phyloP scores from a whole-genome alignment of 805 yeast genomes.

The Monosporozyma yasuniensis region DNA sequence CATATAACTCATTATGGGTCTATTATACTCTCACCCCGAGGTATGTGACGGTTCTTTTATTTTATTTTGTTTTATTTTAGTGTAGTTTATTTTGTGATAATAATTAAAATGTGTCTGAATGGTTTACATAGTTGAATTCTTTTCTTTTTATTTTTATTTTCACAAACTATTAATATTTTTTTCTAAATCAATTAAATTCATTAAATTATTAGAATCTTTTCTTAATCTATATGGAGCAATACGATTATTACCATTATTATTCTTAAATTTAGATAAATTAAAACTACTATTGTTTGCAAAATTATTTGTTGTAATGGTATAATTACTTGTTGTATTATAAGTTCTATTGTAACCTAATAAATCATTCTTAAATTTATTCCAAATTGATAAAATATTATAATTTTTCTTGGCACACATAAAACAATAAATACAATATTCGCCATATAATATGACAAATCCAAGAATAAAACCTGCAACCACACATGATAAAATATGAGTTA shows the following conservation, averaged over 20 bases:
- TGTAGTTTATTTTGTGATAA: too few species aligned
- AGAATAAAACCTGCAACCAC: conserved; percentile 59
- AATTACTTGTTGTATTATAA: background rate
- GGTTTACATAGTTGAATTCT: too few species aligned
- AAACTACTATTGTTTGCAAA: background rate
- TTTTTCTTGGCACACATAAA: conserved; percentile 16
- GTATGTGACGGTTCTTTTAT: too few species aligned
- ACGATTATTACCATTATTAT: too few species aligned
- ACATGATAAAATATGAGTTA: conserved; percentile 61
- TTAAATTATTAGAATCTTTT: conserved; percentile 6
- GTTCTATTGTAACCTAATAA: background rate
- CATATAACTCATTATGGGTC: too few species aligned
- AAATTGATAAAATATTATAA: background rate
- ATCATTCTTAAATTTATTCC: background rate
- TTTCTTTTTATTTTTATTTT: too few species aligned
- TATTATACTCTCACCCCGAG: too few species aligned
- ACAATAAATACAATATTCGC: conserved; percentile 38
- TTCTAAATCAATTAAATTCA: conserved; percentile 2
- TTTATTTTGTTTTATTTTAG: too few species aligned
- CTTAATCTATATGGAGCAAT: conserved; percentile 2
- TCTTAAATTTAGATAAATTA: background rate
- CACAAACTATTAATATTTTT: background rate
- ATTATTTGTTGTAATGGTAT: background rate
- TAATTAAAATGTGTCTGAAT: too few species aligned
- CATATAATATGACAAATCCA: conserved; percentile 37